These are phyloP conservation scores for Yarrowia hollandica DNA, from an alignment of 805 yeast genomes.

Conservation along the genomic window DNA sequence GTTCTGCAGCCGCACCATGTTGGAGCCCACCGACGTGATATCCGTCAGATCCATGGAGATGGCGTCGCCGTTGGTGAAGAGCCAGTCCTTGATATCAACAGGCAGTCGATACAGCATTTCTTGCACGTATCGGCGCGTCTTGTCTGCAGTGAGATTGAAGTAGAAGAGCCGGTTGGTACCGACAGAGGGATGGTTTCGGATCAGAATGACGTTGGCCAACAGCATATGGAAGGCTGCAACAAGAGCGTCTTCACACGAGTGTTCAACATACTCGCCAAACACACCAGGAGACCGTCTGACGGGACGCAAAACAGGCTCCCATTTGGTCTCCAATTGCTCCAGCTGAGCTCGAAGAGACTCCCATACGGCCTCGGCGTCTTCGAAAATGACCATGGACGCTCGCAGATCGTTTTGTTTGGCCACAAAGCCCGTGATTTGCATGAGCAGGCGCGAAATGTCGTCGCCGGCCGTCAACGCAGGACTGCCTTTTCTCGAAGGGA, in stretches of 20 bases:
- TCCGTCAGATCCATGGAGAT: conserved; percentile 14
- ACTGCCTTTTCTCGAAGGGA: neutral
- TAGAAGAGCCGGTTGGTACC: conserved; percentile 14
- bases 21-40: conserved; percentile 19
- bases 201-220: conserved; percentile 20
- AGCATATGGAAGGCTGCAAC: conserved; percentile 17
- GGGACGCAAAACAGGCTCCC: conserved; percentile 13
- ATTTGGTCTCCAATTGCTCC: conserved; percentile 5
- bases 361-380: neutral
- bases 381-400: neutral
- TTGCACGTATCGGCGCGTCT: conserved; percentile 6
- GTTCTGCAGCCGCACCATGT: neutral
- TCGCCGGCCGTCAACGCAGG: conserved; percentile 21
- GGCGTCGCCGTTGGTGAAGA: conserved; percentile 18
- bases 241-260: conserved; percentile 17
- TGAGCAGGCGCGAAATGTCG: conserved; percentile 15
- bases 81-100: conserved; percentile 26
- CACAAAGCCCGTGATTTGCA: conserved; percentile 27
- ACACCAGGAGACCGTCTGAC: neutral
- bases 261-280: conserved; percentile 12
- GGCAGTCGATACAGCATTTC: conserved; percentile 22
- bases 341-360: neutral
- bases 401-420: conserved; percentile 17
- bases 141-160: conserved; percentile 7
- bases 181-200: conserved; percentile 9